Evolutionary conservation across 2,329 filamentous ascomycete genomes (phyloP).

Genomic region (Ilyonectria robusta): DNA sequence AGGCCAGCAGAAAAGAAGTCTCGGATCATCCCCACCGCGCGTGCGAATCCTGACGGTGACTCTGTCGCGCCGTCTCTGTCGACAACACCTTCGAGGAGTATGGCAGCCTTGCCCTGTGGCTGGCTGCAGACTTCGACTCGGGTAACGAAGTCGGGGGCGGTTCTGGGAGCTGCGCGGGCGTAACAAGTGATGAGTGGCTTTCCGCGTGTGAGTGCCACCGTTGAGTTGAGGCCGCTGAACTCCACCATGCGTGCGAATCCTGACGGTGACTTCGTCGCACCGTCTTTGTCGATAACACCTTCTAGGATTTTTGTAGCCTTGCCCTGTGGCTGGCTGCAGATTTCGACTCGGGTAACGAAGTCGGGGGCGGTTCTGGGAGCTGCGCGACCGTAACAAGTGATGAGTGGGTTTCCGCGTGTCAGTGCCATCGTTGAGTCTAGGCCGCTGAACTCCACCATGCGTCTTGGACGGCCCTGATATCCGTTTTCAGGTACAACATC

Average conservation of each 20-base stretch:
- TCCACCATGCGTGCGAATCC: neutral
- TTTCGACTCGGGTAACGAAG: slow-evolving; percentile 4
- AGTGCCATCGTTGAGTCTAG: neutral
- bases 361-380: neutral
- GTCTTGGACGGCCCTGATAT: neutral
- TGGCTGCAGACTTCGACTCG: neutral
- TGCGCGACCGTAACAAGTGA: neutral
- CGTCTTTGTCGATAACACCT: neutral
- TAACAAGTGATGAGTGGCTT: neutral
- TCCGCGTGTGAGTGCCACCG: neutral
- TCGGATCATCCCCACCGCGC: neutral
- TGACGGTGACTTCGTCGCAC: neutral
- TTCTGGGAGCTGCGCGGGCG: neutral
- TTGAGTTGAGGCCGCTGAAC: neutral
- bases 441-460: neutral
- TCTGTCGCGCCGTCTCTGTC: neutral
- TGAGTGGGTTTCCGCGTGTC: slow-evolving; percentile 1
- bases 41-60: neutral
- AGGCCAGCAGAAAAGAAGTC: neutral
- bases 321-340: neutral
- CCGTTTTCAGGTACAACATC: neutral
- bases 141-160: neutral
- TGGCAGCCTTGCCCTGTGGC: neutral
- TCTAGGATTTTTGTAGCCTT: neutral
- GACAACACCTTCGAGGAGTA: neutral